Base-by-base conservation (phyloP, 257 asterid genomes). In the Scutellaria galericulata region DNA sequence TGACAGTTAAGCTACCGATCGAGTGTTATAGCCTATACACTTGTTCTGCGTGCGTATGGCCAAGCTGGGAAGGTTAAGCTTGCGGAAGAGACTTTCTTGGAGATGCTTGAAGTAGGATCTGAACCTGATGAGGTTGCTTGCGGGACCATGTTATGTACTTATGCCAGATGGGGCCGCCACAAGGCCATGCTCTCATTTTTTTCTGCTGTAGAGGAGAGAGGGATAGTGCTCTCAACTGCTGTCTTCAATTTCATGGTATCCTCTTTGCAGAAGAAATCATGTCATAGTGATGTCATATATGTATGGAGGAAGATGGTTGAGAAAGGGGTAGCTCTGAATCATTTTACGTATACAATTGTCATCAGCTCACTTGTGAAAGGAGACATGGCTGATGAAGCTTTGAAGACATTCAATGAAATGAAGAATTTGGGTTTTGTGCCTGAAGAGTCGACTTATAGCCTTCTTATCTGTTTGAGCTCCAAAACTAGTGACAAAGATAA, bases 91-190 rank as follows among this genome's bases (percentile, higher is more conserved):
- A 83, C 87, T 39, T 94, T 94, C 80, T 76, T 94, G 80, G 99
- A 94, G 87, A 91, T 94, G 99, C 96, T 94, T 54, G 99, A 94
- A 87, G 84, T 70, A 50, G 96, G 97, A 66, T 88, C 96, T 73
- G 97, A 94, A 78, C 95, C 99, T 2, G 99, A 94, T 79, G 97
- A 88, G 78, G 93, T 94, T 75, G 97, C 99, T 71, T 91, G 92
- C 71, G 99, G 99, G 80, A 94, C 99, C 72, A 88, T 94, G 99
- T 65, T 94, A 71, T 91, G 99, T 77, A 74, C 96, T 5, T 91
- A 91, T 64, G 97, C 99, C 31, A 85, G 87, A 78, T 94, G 97
- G 96, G 97, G 99, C 37, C 93, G 89, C 64, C 89, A 89, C 81
- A 86, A 81, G 80, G 90, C 90, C 52, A 91, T 94, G 99, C 83